Conservation (phyloP, 495 filamentous ascomycete species). For the Hypoxylon intermedium region DNA sequence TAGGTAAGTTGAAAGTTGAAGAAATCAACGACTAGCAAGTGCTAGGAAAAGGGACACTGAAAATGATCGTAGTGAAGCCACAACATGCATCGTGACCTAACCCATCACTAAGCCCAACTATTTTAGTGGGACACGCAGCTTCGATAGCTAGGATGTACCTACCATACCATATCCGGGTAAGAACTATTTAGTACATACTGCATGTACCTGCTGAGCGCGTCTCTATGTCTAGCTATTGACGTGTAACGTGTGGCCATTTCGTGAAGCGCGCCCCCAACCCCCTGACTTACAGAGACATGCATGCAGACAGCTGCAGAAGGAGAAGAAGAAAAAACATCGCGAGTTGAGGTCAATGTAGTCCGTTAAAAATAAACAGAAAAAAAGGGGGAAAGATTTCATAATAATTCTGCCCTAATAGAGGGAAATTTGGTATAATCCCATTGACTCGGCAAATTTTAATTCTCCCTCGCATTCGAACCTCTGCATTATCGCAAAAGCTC, state of each 20-base stretch:
- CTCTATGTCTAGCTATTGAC: background rate
- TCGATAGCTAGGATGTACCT: slow-evolving; percentile 6
- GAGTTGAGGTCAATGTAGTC: background rate
- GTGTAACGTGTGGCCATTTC: slow-evolving; percentile 12
- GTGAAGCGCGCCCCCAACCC: slow-evolving; percentile 29
- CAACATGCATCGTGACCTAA: too few species aligned
- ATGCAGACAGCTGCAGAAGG: background rate
- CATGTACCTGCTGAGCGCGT: slow-evolving; percentile 31
- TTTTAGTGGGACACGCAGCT: slow-evolving; percentile 15
- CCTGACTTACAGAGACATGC: slow-evolving; percentile 14
- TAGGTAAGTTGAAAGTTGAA: too few species aligned
- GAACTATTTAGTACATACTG: too few species aligned
- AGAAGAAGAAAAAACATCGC: slow-evolving; percentile 24
- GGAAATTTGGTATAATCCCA: slow-evolving; percentile 30
- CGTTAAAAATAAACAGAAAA: slow-evolving; percentile 3
- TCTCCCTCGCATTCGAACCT: slow-evolving; percentile 24
- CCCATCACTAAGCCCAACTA: background rate
- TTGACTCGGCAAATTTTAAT: slow-evolving; percentile 24
- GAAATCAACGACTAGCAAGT: too few species aligned
- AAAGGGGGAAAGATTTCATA: slow-evolving; percentile 18
- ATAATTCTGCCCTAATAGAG: slow-evolving; percentile 17
- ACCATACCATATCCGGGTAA: background rate
- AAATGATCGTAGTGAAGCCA: too few species aligned
- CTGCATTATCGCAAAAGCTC: slow-evolving; percentile 5
- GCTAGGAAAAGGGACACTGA: too few species aligned